Evolutionary conservation across 2,329 filamentous ascomycete genomes (phyloP), one percentile per base, ranked within the genome.

Genomic region (Xylariomycetidae sp.): DNA sequence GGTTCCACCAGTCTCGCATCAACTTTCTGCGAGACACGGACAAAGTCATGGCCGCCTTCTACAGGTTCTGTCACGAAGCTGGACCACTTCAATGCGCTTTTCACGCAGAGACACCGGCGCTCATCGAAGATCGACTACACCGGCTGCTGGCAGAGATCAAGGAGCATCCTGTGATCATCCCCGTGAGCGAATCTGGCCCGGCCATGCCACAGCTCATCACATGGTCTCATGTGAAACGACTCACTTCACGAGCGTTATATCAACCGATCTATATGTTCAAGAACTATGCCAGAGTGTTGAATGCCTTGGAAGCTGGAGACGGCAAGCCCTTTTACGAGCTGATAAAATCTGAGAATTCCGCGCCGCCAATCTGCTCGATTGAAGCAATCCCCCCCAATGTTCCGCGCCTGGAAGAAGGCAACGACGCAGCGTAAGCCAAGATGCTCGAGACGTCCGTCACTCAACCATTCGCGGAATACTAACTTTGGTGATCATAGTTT

Each of bases 1-100:
- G 70, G 71, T 68, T 63, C 36, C 57, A 61, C 17, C 61, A 66
- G 9, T 52, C 54, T 1, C 61, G 68, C 35, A 55, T 62, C 41
- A 67, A 67, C 40, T 73, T 72, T 32, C 47, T 75, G 6, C 58
- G 58, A n/a, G 70, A 80, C 44, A 67, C 70, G 11, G 75, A 81
- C 49, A 61, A 66, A 32, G 66, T 72, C 5, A 64, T 77, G 45
- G 53, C 63, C 2, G 65, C 58, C 13, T 79, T 81, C 37, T 75
- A 71, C 45, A 54, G 59, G 13, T 64, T 67, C 25, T 82, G 78
- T 47, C 64, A 69, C 46, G 55, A 62, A 26, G 74, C 68, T 13
- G 72, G 71, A 0, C 70, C 71, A 0, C 39, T 57, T 1, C 61
- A 52, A 6, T 78, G 72, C 35, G 60, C 61, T 2, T 61, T 77